phyloP scores from a whole-genome alignment of 2,329 filamentous ascomycete species.

The Stagonosporopsis rhizophila region DNA sequence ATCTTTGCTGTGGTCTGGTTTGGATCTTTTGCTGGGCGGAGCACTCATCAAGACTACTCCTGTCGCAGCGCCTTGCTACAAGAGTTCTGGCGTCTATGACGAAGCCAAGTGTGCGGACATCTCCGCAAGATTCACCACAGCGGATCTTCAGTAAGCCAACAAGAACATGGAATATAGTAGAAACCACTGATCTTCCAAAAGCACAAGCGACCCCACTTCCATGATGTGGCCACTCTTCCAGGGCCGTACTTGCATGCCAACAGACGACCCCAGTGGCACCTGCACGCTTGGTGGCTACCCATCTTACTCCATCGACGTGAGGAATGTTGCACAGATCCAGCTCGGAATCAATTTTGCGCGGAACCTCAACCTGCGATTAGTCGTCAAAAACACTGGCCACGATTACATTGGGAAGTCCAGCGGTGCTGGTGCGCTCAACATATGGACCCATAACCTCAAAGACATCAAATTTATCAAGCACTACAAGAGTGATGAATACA shows the following conservation, averaged over 20 bases:
- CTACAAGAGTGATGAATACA: slow-evolving; percentile 22
- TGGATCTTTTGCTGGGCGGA: slow-evolving; percentile 26
- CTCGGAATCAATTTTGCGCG: slow-evolving; percentile 28
- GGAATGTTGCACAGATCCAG: slow-evolving; percentile 26
- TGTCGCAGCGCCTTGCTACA: slow-evolving; percentile 33
- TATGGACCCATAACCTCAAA: slow-evolving; percentile 45
- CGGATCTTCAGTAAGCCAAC: slow-evolving; percentile 16
- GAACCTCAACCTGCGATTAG: slow-evolving; percentile 19
- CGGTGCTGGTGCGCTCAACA: slow-evolving; percentile 32
- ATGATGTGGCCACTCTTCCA: slow-evolving; percentile 37
- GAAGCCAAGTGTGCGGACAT: slow-evolving; percentile 23
- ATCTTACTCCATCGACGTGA: slow-evolving; percentile 25
- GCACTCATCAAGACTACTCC: slow-evolving; percentile 31
- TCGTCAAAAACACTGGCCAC: slow-evolving; percentile 34
- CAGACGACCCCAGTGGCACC: slow-evolving; percentile 14
- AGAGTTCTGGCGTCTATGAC: slow-evolving; percentile 21
- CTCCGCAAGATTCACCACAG: slow-evolving; percentile 18
- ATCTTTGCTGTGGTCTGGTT: slow-evolving; percentile 22
- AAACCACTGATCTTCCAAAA: too few species aligned
- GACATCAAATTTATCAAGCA: slow-evolving; percentile 18
- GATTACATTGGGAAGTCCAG: slow-evolving; percentile 31
- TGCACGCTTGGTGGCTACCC: slow-evolving; percentile 27
- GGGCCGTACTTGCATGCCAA: slow-evolving; percentile 34
- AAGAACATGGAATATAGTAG: too few species aligned
- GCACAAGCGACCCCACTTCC: slow-evolving; percentile 30